These are phyloP conservation scores for Cladophialophora exuberans DNA, from an alignment of 2,329 filamentous ascomycete genomes.

Conservation along the genomic window DNA sequence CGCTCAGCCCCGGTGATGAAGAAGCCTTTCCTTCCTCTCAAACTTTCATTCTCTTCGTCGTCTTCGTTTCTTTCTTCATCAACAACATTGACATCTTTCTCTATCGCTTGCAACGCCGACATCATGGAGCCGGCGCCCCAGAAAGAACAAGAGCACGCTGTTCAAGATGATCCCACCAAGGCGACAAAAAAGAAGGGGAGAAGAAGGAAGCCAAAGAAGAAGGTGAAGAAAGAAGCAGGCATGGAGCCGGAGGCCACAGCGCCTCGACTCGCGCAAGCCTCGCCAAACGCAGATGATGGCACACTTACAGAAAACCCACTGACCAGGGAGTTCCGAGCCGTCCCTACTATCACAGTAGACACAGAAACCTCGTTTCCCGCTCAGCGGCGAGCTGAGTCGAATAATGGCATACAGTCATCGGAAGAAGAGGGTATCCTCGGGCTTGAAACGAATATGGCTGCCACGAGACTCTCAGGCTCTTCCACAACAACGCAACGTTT, in stretches of 20 bases:
- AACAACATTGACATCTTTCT: too few species aligned
- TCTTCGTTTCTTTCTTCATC: too few species aligned
- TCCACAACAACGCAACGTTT: too few species aligned
- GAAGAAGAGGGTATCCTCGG: neutral
- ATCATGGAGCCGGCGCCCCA: too few species aligned
- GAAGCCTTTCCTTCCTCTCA: too few species aligned
- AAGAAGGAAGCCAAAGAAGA: slow-evolving; percentile 6
- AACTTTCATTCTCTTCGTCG: too few species aligned
- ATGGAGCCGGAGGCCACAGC: neutral
- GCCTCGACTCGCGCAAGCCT: neutral
- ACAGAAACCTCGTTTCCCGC: neutral
- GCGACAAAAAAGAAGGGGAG: neutral
- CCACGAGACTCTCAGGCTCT: neutral
- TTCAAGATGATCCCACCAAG: too few species aligned
- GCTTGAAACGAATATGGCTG: neutral
- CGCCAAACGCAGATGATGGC: neutral
- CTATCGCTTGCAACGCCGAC: too few species aligned
- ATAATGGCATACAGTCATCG: neutral
- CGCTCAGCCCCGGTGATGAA: neutral
- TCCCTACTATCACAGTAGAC: neutral
- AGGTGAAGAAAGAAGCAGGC: neutral
- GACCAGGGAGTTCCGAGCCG: neutral
- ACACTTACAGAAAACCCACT: neutral
- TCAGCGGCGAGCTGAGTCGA: neutral
- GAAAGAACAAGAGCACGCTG: too few species aligned